These are phyloP conservation scores for Pholiota microspora DNA, from an alignment of 768 basidiomycete genomes.

Conservation along the genomic window DNA sequence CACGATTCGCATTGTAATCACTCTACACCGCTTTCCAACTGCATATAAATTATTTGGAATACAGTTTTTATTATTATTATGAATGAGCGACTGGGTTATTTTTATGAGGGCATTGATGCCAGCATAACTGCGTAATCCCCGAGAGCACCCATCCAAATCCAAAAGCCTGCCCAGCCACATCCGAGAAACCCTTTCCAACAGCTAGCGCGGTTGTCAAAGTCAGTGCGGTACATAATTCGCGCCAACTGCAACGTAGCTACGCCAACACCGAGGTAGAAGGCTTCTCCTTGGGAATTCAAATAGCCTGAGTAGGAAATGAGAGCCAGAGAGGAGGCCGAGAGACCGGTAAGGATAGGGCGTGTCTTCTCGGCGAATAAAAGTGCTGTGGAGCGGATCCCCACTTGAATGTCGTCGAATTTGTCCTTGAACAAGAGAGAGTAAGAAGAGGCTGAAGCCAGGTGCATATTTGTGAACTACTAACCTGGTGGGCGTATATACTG, in stretches of 20 bases:
- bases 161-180: slow-evolving; percentile 87
- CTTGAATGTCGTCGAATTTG: slow-evolving; percentile 84
- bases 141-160: slow-evolving; percentile 80
- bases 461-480: no score
- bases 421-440: slow-evolving; percentile 49
- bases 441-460: no score
- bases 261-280: slow-evolving; percentile 79
- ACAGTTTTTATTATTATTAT: no score
- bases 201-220: slow-evolving; percentile 73
- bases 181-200: slow-evolving; percentile 90
- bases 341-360: slow-evolving; percentile 67
- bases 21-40: no score
- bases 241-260: slow-evolving; percentile 75
- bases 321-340: slow-evolving; percentile 73
- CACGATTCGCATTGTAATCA: not conserved
- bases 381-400: slow-evolving; percentile 92
- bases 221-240: slow-evolving; percentile 69
- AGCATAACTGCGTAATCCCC: slow-evolving; percentile 57
- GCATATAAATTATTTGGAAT: no score
- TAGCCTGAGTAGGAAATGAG: slow-evolving; percentile 78
- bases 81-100: not conserved
- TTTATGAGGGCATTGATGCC: slow-evolving; percentile 12
- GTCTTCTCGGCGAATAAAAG: slow-evolving; percentile 82
- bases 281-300: slow-evolving; percentile 70
- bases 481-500: slow-evolving; percentile 97